Conservation (phyloP, 2,329 filamentous ascomycete species). For the Amauroascus verrucosus region DNA sequence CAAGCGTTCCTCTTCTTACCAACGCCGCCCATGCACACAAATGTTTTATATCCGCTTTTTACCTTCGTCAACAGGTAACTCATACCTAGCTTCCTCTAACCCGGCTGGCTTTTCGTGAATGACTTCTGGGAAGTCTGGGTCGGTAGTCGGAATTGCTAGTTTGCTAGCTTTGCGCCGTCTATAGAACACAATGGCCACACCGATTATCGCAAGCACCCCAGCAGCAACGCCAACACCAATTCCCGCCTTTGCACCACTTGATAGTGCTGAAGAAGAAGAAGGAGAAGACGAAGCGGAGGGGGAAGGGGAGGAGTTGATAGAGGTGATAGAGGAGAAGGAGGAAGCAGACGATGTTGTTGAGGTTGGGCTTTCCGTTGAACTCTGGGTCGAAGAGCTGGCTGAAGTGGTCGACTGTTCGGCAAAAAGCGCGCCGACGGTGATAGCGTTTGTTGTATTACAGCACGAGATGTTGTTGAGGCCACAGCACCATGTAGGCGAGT, state of each 20-base stretch:
- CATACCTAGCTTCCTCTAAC: no score
- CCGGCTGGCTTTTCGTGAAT: no score
- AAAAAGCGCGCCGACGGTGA: not conserved
- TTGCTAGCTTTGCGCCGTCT: not conserved
- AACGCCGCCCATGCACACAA: no score
- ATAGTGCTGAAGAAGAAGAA: not conserved
- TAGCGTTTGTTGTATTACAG: not conserved
- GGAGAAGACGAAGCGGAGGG: not conserved
- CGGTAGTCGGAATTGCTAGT: not conserved
- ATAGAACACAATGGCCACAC: not conserved
- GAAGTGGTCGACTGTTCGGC: not conserved
- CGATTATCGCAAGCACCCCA: not conserved
- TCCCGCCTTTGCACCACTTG: not conserved
- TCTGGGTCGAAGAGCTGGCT: not conserved
- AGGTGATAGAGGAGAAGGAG: not conserved
- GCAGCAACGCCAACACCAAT: not conserved
- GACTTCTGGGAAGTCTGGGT: no score
- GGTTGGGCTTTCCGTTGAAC: not conserved
- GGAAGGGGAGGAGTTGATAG: not conserved
- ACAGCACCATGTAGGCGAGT: not conserved
- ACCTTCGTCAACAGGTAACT: no score
- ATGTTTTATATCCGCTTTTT: no score
- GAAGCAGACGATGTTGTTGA: not conserved
- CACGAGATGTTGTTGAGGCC: not conserved
- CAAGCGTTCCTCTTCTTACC: no score